These are phyloP conservation scores for Rutstroemia sydowiana DNA, from an alignment of 2,329 filamentous ascomycete genomes.

Conservation along the genomic window DNA sequence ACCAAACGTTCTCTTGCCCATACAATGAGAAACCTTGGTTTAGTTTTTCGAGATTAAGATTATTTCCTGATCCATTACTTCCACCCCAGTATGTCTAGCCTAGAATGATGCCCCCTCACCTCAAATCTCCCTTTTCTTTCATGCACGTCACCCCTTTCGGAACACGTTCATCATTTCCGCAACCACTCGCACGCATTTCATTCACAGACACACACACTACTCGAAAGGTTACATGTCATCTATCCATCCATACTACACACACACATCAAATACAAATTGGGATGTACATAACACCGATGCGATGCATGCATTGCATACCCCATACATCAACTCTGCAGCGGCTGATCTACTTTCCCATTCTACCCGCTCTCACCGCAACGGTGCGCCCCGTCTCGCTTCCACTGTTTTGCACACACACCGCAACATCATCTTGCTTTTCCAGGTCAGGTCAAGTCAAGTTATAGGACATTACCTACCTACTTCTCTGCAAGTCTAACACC, in stretches of 20 bases:
- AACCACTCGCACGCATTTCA: neutral
- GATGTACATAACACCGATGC: too few species aligned
- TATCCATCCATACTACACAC: too few species aligned
- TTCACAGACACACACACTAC: neutral
- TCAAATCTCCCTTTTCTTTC: too few species aligned
- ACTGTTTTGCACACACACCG: neutral
- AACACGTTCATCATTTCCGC: neutral
- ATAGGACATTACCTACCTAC: too few species aligned
- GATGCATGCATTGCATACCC: neutral
- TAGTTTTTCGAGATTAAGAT: neutral
- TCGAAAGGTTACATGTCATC: neutral
- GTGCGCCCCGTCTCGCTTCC: neutral
- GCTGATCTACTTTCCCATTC: neutral
- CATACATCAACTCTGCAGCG: neutral
- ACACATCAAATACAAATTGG: too few species aligned
- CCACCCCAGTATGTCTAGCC: neutral
- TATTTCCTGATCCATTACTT: neutral
- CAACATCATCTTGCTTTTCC: neutral
- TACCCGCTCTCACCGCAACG: neutral
- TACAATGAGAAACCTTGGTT: neutral
- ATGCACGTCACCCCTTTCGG: neutral
- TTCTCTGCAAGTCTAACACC: neutral
- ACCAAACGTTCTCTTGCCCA: neutral
- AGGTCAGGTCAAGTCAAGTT: too few species aligned
- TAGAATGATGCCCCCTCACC: too few species aligned